phyloP scores from a whole-genome alignment of 176 grass and related monocot genomes.

The Oryza officinalis region DNA sequence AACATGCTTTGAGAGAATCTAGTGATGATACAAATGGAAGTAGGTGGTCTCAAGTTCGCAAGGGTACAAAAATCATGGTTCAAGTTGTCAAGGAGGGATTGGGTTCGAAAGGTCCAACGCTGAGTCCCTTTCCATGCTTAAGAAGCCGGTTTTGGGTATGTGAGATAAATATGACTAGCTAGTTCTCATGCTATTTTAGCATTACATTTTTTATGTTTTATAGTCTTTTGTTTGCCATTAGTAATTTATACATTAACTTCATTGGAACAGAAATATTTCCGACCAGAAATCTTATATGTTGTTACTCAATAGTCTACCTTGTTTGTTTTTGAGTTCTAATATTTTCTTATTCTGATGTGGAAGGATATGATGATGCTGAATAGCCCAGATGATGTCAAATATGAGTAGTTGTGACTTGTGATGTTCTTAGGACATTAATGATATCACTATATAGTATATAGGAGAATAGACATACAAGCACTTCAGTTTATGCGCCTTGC shows the following conservation, averaged over 20 bases:
- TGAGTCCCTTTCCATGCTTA: slow-evolving; percentile 88
- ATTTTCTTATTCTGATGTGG: background rate
- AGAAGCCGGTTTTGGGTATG: slow-evolving; percentile 95
- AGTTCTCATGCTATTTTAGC: slow-evolving; percentile 14
- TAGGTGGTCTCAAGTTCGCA: slow-evolving; percentile 78
- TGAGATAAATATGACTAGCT: slow-evolving; percentile 32
- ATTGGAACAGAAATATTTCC: background rate
- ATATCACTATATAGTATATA: background rate
- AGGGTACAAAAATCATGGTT: slow-evolving; percentile 90
- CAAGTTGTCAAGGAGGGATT: slow-evolving; percentile 97
- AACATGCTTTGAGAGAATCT: slow-evolving; percentile 54
- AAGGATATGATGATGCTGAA: background rate
- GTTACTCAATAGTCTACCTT: background rate
- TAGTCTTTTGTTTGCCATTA: slow-evolving; percentile 28
- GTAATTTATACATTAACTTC: background rate
- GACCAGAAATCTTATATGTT: background rate
- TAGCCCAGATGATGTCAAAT: background rate
- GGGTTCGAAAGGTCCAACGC: slow-evolving; percentile 78
- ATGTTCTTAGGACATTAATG: slow-evolving; percentile 11
- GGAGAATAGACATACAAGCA: background rate
- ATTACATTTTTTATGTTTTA: slow-evolving; percentile 11
- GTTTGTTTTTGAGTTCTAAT: background rate
- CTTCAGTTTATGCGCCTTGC: background rate
- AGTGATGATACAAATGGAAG: slow-evolving; percentile 53
- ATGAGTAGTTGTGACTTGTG: background rate